These are phyloP conservation scores for Skeletonema tropicum DNA, from an alignment of 108 stramenopile genomes.

Conservation along the genomic window DNA sequence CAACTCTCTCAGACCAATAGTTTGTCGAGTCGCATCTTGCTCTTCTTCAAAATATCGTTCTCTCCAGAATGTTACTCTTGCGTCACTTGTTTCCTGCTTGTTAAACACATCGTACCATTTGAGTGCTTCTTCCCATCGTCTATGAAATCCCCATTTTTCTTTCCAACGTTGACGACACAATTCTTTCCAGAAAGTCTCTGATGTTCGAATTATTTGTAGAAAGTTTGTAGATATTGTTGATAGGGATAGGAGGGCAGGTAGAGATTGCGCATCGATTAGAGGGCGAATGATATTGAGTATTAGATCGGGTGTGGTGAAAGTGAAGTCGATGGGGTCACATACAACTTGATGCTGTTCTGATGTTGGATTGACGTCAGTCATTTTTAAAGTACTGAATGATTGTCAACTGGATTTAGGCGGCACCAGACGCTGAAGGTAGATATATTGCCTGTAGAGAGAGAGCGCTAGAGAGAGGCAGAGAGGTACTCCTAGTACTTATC, in stretches of 20 bases:
- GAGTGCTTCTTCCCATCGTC: conserved; percentile 31
- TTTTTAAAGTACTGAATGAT: background rate
- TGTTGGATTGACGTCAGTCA: background rate
- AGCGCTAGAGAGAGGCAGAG: no score
- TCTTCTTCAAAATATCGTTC: conserved; percentile 25
- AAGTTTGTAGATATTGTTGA: conserved; percentile 27
- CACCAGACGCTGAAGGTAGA: no score
- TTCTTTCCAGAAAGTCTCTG: conserved; percentile 27
- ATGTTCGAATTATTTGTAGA: conserved; percentile 4
- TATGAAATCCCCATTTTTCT: conserved; percentile 34
- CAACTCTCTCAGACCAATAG: conserved; percentile 65
- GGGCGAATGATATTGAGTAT: conserved; percentile 19
- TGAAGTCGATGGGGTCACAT: background rate
- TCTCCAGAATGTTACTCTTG: conserved; percentile 21
- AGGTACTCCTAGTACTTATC: no score
- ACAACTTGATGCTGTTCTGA: conserved; percentile 5
- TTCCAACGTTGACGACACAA: conserved; percentile 35
- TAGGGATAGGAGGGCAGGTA: conserved; percentile 10
- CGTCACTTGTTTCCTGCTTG: background rate
- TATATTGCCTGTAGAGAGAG: no score
- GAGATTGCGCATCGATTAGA: conserved; percentile 13
- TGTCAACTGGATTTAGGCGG: no score
- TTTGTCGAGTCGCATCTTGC: conserved; percentile 9
- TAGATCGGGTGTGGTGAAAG: conserved; percentile 17
- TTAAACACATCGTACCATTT: background rate